Base-by-base conservation (phyloP, 768 basidiomycete species). In the Leccinum subtestaceum region DNA sequence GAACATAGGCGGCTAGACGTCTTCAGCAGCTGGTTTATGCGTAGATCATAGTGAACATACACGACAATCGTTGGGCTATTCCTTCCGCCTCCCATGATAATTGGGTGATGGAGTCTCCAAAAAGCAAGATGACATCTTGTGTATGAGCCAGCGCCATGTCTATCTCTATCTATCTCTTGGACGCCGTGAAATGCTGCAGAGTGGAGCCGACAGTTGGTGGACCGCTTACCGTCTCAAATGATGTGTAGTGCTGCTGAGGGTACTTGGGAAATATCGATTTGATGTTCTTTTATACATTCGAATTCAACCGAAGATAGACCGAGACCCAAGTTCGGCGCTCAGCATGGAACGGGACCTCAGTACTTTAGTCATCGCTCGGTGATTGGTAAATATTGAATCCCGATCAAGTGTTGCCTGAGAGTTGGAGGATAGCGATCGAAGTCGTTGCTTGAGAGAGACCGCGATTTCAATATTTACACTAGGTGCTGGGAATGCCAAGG, bases 101-200 rank as follows among this genome's bases (percentile, higher is more conserved):
- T 66, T 93, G 86, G 0, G 92, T 93, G 59, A 93, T 81, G 8
- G 90, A 92, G 67, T 94, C 92, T 4, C 92, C 92, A 56, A 93
- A 83, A 17, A 91, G 82, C 76, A 93, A 78, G 56, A 93, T 82
- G 3, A 74, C 76, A 70, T 91, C 88, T 58, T 88, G 83, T 4
- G 82, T 75, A 31, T 55, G 71, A 70, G 5, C 83, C 82, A 25
- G 81, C 27, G 56, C 78, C 87, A 90, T 90, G 11, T 56, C 53
- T 49, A 19, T 47, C 17, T 25, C 36, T 49, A 54, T 38, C 25
- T 32, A 48, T 19, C 5, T 45, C 43, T 19, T 45, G 4, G 9
- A 19, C 10, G n/a, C 4, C 3, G 43, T 43, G n/a, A 43, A 10
- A 43, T 11, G 43, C 11, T 45, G 10, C 19, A 45, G 11, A 19